Conservation (phyloP, 2,329 filamentous ascomycete species). For the Colletotrichum plurivorum region DNA sequence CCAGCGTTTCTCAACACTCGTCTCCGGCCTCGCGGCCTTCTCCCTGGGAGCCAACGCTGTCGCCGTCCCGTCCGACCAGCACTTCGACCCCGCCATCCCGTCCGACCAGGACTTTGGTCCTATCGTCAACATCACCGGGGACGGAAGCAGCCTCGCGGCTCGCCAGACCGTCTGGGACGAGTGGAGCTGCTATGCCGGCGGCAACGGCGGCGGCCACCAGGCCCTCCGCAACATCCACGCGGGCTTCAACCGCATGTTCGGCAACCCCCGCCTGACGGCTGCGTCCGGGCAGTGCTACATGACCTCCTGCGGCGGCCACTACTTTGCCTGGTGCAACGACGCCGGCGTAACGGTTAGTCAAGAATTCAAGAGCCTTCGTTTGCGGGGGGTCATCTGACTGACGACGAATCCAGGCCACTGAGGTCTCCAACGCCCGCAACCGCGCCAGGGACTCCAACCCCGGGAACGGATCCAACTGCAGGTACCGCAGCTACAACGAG, state of each 20-base stretch:
- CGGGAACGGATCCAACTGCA: background rate
- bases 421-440: background rate
- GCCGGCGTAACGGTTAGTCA: background rate
- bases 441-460: background rate
- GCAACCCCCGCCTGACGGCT: background rate
- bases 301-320: background rate
- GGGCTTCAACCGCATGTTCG: slow-evolving; percentile 5
- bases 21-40: no score
- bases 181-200: background rate
- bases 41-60: no score
- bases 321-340: slow-evolving; percentile 1
- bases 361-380: background rate
- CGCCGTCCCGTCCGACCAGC: no score
- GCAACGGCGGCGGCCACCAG: background rate
- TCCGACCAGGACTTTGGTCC: no score
- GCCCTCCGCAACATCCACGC: slow-evolving; percentile 1
- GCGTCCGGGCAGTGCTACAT: background rate
- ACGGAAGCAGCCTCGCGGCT: background rate
- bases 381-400: background rate
- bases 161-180: background rate
- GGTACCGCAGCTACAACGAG: background rate
- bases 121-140: background rate
- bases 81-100: no score
- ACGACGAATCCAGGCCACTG: background rate
- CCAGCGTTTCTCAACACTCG: no score